These are phyloP conservation scores for Colletotrichum chrysophilum DNA, from an alignment of 2,329 filamentous ascomycete genomes.

Conservation along the genomic window DNA sequence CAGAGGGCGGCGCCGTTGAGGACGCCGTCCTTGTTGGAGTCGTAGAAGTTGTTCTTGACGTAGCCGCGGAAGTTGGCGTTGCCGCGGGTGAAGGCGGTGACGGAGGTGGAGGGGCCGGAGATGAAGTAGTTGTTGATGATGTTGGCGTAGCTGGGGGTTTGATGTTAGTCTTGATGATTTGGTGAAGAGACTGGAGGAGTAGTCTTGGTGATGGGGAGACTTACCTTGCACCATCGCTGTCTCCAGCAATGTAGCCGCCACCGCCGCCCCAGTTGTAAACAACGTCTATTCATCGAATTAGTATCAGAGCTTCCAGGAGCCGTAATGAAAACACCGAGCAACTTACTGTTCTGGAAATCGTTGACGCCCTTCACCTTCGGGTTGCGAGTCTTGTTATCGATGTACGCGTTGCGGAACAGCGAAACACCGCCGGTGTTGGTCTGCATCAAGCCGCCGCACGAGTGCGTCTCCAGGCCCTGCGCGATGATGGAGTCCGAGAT, in stretches of 20 bases:
- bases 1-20: slow-evolving; percentile 53
- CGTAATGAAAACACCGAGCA: not conserved
- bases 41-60: slow-evolving; percentile 57
- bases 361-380: slow-evolving; percentile 63
- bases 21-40: slow-evolving; percentile 51
- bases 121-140: slow-evolving; percentile 65
- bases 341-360: slow-evolving; percentile 51
- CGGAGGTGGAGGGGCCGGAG: slow-evolving; percentile 53
- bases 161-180: not conserved
- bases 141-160: slow-evolving; percentile 47
- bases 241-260: slow-evolving; percentile 60
- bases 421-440: slow-evolving; percentile 48
- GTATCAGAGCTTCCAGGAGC: not conserved
- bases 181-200: not conserved
- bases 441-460: slow-evolving; percentile 56
- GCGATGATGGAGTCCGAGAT: slow-evolving; percentile 59
- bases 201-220: no score
- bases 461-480: slow-evolving; percentile 58
- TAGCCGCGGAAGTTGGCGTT: slow-evolving; percentile 59
- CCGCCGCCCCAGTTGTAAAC: slow-evolving; percentile 62
- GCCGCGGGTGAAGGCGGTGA: slow-evolving; percentile 59
- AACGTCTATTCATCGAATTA: slow-evolving; percentile 34
- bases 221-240: slow-evolving; percentile 44
- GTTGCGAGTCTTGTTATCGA: slow-evolving; percentile 62
- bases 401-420: slow-evolving; percentile 57